Percentiles rank a stretch among this genome's conserved stretches.
phyloP scores from a whole-genome alignment of 2,329 filamentous ascomycete species.

The Fusarium cicatricum region DNA sequence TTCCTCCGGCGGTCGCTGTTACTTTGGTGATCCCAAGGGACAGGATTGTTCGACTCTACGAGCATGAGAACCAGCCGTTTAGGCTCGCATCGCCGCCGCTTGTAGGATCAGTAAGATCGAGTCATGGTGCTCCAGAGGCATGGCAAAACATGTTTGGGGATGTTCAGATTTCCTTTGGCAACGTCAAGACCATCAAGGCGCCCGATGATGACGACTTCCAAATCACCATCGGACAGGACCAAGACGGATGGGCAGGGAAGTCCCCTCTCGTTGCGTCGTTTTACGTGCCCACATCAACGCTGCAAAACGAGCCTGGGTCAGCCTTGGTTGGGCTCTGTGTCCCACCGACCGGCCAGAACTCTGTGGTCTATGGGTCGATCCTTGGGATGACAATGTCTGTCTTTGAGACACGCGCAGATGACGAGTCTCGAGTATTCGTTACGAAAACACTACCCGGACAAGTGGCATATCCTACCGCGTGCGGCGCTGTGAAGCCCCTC shows the following conservation, averaged over 20 bases:
- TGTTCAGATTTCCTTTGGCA: slow-evolving; percentile 54
- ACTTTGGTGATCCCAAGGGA: slow-evolving; percentile 48
- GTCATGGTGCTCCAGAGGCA: slow-evolving; percentile 28
- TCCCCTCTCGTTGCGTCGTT: slow-evolving; percentile 53
- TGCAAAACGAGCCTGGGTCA: slow-evolving; percentile 47
- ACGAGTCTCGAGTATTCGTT: slow-evolving; percentile 47
- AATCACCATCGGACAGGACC: slow-evolving; percentile 47
- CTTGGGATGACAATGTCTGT: slow-evolving; percentile 44
- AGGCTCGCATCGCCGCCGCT: slow-evolving; percentile 42
- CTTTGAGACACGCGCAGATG: slow-evolving; percentile 44
- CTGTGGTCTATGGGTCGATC: slow-evolving; percentile 32
- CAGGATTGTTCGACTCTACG: slow-evolving; percentile 41
- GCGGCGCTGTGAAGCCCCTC: slow-evolving; percentile 35
- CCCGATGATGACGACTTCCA: slow-evolving; percentile 44
- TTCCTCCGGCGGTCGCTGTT: slow-evolving; percentile 49
- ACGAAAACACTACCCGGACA: slow-evolving; percentile 50
- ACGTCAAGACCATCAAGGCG: slow-evolving; percentile 38
- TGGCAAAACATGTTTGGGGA: slow-evolving; percentile 51
- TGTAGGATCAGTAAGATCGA: slow-evolving; percentile 43
- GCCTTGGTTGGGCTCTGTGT: slow-evolving; percentile 46
- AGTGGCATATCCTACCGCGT: slow-evolving; percentile 37
- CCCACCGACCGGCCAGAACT: slow-evolving; percentile 36
- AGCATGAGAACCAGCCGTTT: slow-evolving; percentile 13
- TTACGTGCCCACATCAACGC: slow-evolving; percentile 47
- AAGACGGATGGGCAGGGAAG: slow-evolving; percentile 47